Evolutionary conservation across 208 protist species (phyloP), one percentile per base, ranked within the genome.

Genomic region (Crithidia bombi): DNA sequence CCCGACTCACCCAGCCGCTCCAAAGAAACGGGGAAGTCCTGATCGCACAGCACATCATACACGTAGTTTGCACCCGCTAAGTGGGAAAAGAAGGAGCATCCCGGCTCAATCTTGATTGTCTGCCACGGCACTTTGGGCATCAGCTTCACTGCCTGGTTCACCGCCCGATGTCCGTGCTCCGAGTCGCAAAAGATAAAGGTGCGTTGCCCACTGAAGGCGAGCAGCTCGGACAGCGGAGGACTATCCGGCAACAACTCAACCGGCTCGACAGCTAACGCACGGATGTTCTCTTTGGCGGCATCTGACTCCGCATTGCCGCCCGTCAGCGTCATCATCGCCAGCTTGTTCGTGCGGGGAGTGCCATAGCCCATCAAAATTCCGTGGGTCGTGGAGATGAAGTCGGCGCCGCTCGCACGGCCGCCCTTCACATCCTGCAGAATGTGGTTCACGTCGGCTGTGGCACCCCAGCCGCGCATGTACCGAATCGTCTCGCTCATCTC

Each of bases 31-130:
- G 87, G 86, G 56, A 91, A 96, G 75, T 96, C 91, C 65, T 91
- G 77, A 63, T 96, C 91, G n/a, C 84, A 89, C n/a, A 96, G 58
- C 28, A 96, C 91, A 64, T 96, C 91, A 69, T 90, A 96, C 32
- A 92, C 85, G 25, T 82, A 78, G 52, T 83, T 87, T 17, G 83
- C 86, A 39, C 88, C 88, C 59, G 81, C 89, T 33, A 92, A 30
- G 55, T 93, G 88, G 0, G 88, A 92, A 7, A 96, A 82, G 54
- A 96, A 79, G 51, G 58, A 65, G 69, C 91, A 96, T 3, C 74
- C 78, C 28, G 83, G 85, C 69, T 93, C 88, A 10, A 96, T 30
- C 62, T 85, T 84, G n/a, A 96, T 57, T 50, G 89, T 70, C 50
- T 94, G 85, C 78, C 80, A 90, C 32, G 76, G 77, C 11, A 94